Conservation (phyloP, 257 asterid species). For the Plectranthus barbatus region DNA sequence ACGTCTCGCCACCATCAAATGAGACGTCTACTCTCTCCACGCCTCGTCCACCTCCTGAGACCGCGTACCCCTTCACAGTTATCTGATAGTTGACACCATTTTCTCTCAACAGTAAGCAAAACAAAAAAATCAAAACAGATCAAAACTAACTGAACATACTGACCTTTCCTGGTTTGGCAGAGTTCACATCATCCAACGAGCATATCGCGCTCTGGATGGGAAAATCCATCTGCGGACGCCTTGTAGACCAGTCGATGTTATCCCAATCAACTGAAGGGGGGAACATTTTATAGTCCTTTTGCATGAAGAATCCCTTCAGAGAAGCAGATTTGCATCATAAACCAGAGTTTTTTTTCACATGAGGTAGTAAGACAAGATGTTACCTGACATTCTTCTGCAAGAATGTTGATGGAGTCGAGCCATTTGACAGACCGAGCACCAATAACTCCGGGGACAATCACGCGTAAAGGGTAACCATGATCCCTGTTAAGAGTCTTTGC, state of each 20-base stretch:
- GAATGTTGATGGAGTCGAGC: conserved; percentile 77
- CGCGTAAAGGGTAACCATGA: conserved; percentile 93
- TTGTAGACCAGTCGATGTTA: conserved; percentile 86
- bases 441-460: conserved; percentile 91
- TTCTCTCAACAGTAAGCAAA: not conserved
- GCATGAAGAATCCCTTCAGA: conserved; percentile 90
- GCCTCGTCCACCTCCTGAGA: conserved; percentile 84
- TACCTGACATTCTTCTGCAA: conserved; percentile 89
- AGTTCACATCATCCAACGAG: conserved; percentile 59
- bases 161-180: conserved; percentile 59
- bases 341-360: not conserved
- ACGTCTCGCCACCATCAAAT: conserved; percentile 61
- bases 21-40: conserved; percentile 80
- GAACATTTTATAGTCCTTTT: conserved; percentile 94
- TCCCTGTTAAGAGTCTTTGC: conserved; percentile 80
- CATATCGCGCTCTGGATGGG: conserved; percentile 92
- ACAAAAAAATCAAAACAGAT: not conserved
- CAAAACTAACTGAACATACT: conserved; percentile 7
- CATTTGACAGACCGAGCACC: conserved; percentile 99
- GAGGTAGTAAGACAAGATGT: not conserved
- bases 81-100: conserved; percentile 28
- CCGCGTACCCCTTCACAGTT: conserved; percentile 68
- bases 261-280: conserved; percentile 96
- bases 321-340: conserved; percentile 15
- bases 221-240: conserved; percentile 85